Evolutionary conservation across 2,329 filamentous ascomycete species (phyloP).

Genomic region (Akanthomyces uredinophilus): DNA sequence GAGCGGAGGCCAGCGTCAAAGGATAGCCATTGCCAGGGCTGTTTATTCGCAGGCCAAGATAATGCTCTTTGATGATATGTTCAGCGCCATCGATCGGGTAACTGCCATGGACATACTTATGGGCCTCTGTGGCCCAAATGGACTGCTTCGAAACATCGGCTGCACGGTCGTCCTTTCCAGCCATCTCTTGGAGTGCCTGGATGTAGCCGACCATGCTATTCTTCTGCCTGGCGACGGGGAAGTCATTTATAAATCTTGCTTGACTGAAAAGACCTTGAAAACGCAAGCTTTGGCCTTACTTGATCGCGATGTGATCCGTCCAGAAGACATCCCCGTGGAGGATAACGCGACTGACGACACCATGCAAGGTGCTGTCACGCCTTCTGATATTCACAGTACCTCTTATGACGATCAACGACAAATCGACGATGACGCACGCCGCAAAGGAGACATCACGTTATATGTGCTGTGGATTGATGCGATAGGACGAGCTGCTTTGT

Average conservation of each 20-base stretch:
- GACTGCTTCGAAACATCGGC: not conserved
- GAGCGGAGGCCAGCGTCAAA: slow-evolving; percentile 6
- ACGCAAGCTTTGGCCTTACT: no score
- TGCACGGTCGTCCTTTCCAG: not conserved
- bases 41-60: not conserved
- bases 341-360: no score
- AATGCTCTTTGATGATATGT: not conserved
- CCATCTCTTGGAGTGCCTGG: not conserved
- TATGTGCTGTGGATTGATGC: not conserved
- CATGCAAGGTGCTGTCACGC: no score
- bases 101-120: not conserved
- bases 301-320: no score
- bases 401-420: no score
- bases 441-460: not conserved
- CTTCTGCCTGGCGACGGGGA: no score
- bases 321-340: no score
- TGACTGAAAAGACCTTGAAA: no score
- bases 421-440: no score
- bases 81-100: not conserved
- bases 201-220: not conserved
- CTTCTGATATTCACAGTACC: no score
- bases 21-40: not conserved
- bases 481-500: not conserved
- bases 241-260: no score
- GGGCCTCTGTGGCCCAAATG: not conserved